Percentiles rank a stretch among this genome's conserved stretches.
phyloP scores from a whole-genome alignment of 257 asterid species.

The Ehretia macrophylla region DNA sequence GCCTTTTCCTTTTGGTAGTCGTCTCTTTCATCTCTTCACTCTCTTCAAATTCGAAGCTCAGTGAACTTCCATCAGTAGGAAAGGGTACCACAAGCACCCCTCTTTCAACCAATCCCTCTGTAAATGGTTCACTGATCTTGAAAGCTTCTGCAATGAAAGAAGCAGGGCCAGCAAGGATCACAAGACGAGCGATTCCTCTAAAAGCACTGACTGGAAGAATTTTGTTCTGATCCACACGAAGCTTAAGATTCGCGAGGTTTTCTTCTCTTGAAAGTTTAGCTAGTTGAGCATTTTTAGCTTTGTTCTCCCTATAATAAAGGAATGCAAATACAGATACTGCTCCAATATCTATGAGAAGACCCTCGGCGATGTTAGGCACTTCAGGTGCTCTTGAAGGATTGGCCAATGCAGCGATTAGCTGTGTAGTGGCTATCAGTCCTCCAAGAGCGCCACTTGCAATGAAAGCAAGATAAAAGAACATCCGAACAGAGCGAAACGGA shows the following conservation, averaged over 20 bases:
- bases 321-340: conserved; percentile 72
- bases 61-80: conserved; percentile 56
- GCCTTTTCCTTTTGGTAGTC: conserved; percentile 58
- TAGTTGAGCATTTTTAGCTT: conserved; percentile 70
- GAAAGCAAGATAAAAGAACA: conserved; percentile 90
- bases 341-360: conserved; percentile 70
- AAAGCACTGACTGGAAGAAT: conserved; percentile 61
- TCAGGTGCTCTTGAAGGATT: conserved; percentile 69
- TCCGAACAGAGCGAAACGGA: conserved; percentile 84
- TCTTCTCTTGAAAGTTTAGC: conserved; percentile 87
- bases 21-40: conserved; percentile 49
- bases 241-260: conserved; percentile 71
- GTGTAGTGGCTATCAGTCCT: conserved; percentile 65
- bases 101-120: conserved; percentile 70
- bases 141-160: conserved; percentile 67
- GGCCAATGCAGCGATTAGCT: conserved; percentile 59
- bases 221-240: conserved; percentile 71
- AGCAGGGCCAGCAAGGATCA: conserved; percentile 77
- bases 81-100: conserved; percentile 90
- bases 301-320: conserved; percentile 77
- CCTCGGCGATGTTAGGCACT: conserved; percentile 58
- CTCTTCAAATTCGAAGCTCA: conserved; percentile 57
- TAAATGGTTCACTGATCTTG: conserved; percentile 59
- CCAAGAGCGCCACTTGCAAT: conserved; percentile 84
- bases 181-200: conserved; percentile 93